phyloP scores from a whole-genome alignment of 768 basidiomycete species.

The Botryobasidium botryosum region DNA sequence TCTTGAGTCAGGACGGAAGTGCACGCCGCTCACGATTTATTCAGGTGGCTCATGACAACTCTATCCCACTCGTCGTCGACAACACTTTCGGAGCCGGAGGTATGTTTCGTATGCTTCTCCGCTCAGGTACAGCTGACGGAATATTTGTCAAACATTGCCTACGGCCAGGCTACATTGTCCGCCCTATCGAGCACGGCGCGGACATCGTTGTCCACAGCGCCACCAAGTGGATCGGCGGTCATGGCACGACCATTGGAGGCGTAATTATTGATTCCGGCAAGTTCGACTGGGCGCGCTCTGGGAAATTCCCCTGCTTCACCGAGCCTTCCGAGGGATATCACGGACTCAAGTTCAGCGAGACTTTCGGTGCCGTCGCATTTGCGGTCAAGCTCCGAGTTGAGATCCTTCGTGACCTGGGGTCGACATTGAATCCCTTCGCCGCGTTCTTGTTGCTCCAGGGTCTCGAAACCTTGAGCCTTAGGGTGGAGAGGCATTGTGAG shows the following conservation, averaged over 20 bases:
- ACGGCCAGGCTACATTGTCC: conserved; percentile 35
- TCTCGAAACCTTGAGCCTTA: conserved; percentile 56
- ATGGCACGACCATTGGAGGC: conserved; percentile 55
- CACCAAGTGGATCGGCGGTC: conserved; percentile 62
- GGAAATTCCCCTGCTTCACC: conserved; percentile 59
- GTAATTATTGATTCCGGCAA: conserved; percentile 63
- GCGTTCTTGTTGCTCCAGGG: conserved; percentile 62
- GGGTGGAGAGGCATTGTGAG: conserved; percentile 50
- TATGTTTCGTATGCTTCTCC: conserved; percentile 3
- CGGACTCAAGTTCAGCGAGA: conserved; percentile 46
- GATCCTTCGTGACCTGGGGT: conserved; percentile 48
- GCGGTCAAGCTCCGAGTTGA: conserved; percentile 17
- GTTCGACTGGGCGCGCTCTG: conserved; percentile 54
- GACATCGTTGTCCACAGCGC: conserved; percentile 69
- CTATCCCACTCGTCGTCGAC: conserved; percentile 65
- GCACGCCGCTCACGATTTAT: background rate
- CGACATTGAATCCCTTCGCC: conserved; percentile 47
- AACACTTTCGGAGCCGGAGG: conserved; percentile 66
- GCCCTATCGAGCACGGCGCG: conserved; percentile 57
- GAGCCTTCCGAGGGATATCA: conserved; percentile 62
- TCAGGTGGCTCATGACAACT: conserved; percentile 51
- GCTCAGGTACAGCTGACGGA: too few relatives aligned
- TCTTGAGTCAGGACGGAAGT: background rate
- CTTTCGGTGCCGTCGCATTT: conserved; percentile 47
- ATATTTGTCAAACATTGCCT: background rate